These are phyloP conservation scores for Ophiocordyceps sinensis DNA, from an alignment of 2,329 filamentous ascomycete genomes.

Conservation along the genomic window DNA sequence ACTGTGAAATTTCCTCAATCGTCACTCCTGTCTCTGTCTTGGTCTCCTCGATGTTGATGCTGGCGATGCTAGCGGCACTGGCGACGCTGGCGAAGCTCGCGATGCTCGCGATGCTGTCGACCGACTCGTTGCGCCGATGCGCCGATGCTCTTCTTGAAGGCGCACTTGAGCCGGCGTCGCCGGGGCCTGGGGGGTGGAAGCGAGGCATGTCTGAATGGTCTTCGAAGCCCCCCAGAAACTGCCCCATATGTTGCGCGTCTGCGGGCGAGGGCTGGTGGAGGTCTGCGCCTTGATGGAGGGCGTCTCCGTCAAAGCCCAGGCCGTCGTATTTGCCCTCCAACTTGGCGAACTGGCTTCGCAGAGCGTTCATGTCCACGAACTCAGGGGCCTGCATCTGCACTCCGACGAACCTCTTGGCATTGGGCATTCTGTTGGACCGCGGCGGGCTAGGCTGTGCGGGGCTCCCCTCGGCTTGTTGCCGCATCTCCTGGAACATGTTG, in stretches of 20 bases:
- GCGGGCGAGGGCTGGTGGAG: constrained; percentile 28
- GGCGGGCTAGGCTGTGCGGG: constrained; percentile 40
- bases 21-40: constrained; percentile 73
- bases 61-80: constrained; percentile 44
- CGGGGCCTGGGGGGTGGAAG: constrained; percentile 5
- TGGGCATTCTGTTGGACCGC: constrained; percentile 33
- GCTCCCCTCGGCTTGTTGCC: constrained; percentile 37
- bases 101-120: constrained; percentile 42
- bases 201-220: constrained; percentile 26
- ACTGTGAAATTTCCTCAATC: constrained; percentile 66
- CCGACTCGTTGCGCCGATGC: constrained; percentile 44
- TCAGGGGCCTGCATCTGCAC: constrained; percentile 38
- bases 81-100: constrained; percentile 44
- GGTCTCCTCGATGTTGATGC: constrained; percentile 50
- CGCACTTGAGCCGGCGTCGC: constrained; percentile 6
- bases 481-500: constrained; percentile 44
- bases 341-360: constrained; percentile 30
- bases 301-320: constrained; percentile 15
- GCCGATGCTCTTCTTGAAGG: constrained; percentile 13
- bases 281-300: constrained; percentile 12
- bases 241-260: constrained; percentile 31
- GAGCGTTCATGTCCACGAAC: constrained; percentile 39
- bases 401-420: constrained; percentile 30
- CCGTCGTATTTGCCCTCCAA: constrained; percentile 19
- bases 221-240: constrained; percentile 28